These are phyloP conservation scores for Anethum foeniculum DNA, from an alignment of 140 eudicot species.

Conservation along the genomic window DNA sequence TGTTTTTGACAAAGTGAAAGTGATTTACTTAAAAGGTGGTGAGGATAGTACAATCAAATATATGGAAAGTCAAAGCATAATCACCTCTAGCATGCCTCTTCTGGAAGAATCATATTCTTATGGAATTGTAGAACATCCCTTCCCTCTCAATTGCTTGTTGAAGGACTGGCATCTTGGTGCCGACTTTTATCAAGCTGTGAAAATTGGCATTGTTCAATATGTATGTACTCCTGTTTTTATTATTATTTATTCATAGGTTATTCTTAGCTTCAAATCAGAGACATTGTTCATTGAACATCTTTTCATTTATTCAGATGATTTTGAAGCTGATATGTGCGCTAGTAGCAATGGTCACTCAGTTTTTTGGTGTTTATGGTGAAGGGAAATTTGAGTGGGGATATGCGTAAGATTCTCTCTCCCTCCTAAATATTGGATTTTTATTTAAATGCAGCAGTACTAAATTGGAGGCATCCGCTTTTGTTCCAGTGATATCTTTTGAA, in stretches of 20 bases:
- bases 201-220: slow-evolving; percentile 90
- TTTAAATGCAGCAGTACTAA: neutral
- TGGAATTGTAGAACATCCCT: slow-evolving; percentile 92
- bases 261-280: slow-evolving; percentile 4
- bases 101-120: slow-evolving; percentile 83
- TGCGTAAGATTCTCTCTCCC: slow-evolving; percentile 47
- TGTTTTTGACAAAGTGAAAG: slow-evolving; percentile 12
- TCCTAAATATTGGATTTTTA: neutral
- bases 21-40: slow-evolving; percentile 52
- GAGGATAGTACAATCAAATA: slow-evolving; percentile 74
- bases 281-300: slow-evolving; percentile 1
- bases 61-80: slow-evolving; percentile 65
- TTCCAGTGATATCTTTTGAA: neutral
- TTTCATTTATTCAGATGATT: slow-evolving; percentile 57
- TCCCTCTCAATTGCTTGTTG: slow-evolving; percentile 62
- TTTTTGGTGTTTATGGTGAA: slow-evolving; percentile 80
- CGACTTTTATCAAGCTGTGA: slow-evolving; percentile 83
- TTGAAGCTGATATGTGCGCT: slow-evolving; percentile 73
- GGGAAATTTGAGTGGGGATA: slow-evolving; percentile 90
- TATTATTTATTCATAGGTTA: neutral
- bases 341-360: slow-evolving; percentile 61
- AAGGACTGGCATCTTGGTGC: slow-evolving; percentile 82
- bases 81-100: slow-evolving; percentile 66
- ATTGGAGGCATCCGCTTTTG: neutral
- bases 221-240: slow-evolving; percentile 38